Evolutionary conservation across 1,284 basidiomycete species (phyloP).

Genomic region (Leccinum angustisporum): DNA sequence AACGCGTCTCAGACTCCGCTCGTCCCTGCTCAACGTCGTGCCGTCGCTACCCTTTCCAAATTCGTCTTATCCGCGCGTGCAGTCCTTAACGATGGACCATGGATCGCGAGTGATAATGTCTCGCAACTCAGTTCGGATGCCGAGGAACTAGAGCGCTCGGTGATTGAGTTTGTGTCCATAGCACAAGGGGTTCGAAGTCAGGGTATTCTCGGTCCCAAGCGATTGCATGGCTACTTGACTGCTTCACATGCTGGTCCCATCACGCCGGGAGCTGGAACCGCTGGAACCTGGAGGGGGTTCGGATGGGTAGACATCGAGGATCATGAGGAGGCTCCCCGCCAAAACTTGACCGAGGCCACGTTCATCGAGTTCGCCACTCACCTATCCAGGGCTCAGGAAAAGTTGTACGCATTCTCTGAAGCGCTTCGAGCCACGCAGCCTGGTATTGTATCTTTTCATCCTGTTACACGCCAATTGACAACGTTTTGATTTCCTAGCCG

Average conservation of each 20-base stretch:
- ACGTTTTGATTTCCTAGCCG: conserved; percentile 14
- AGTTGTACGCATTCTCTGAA: conserved; percentile 20
- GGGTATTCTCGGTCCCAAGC: conserved; percentile 22
- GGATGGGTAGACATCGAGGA: conserved; percentile 35
- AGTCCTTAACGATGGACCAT: conserved; percentile 32
- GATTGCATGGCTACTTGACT: conserved; percentile 26
- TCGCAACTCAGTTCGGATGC: conserved; percentile 31
- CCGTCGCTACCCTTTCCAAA: conserved; percentile 38
- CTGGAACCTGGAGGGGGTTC: conserved; percentile 35
- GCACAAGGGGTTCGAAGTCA: conserved; percentile 31
- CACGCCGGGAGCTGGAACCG: conserved; percentile 32
- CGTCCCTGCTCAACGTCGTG: conserved; percentile 36
- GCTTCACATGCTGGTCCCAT: conserved; percentile 18
- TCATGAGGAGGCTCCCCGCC: conserved; percentile 34
- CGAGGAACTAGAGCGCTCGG: conserved; percentile 30
- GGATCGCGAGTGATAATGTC: conserved; percentile 23
- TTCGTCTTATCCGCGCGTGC: conserved; percentile 37
- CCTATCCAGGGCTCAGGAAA: conserved; percentile 20
- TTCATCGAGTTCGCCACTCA: conserved; percentile 26
- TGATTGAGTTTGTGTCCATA: conserved; percentile 31
- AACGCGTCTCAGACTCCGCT: conserved; percentile 36
- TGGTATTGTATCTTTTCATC: conserved; percentile 18
- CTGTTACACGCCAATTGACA: conserved; percentile 6
- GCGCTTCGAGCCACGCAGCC: conserved; percentile 20
- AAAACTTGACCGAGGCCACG: conserved; percentile 23